Conservation (phyloP, 441 rosid genomes). For the Rhodomyrtus psidioides region DNA sequence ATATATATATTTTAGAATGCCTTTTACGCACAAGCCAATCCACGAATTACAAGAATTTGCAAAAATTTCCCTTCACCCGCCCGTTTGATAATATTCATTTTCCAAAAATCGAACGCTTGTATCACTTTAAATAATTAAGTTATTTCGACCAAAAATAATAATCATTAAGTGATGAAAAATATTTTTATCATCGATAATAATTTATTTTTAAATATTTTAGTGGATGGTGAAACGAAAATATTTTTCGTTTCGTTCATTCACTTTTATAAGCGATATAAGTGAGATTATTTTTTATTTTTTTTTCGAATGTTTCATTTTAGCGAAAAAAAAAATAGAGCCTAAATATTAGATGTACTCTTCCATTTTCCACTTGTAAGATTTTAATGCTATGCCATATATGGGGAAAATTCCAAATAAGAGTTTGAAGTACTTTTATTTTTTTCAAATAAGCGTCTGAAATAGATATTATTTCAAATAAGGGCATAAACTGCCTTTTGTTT, state of each 20-base stretch:
- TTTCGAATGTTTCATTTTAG: background rate
- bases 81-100: background rate
- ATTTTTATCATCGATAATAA: rapidly evolving
- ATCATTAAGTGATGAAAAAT: rapidly evolving
- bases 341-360: background rate
- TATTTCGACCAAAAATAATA: too few species aligned
- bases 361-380: background rate
- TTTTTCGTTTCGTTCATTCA: background rate
- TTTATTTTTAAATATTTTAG: rapidly evolving
- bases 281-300: background rate
- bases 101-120: background rate
- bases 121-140: rapidly evolving
- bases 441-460: too few species aligned
- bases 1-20: too few species aligned
- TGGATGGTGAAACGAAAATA: background rate
- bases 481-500: too few species aligned
- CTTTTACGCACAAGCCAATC: background rate
- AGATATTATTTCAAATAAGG: too few species aligned
- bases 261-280: rapidly evolving
- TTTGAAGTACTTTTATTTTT: too few species aligned
- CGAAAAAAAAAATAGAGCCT: too few species aligned
- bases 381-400: background rate
- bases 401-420: too few species aligned
- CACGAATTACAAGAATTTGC: background rate
- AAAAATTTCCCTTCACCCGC: background rate